Evolutionary conservation across 2,329 filamentous ascomycete genomes (phyloP).

Genomic region (Zasmidium citrigriseum): DNA sequence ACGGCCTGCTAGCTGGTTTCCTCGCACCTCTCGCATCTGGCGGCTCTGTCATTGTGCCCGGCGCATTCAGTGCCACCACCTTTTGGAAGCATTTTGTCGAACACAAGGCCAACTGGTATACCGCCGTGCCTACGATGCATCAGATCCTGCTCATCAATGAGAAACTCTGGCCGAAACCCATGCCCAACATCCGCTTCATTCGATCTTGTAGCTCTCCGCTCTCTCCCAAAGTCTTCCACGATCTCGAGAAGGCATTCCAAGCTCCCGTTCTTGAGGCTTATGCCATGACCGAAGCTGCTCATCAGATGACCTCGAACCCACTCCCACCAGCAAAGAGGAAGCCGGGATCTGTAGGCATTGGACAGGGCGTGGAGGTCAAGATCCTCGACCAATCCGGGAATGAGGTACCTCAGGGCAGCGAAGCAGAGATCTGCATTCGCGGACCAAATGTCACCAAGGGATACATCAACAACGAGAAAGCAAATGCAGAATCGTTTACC

Average conservation of each 20-base stretch:
- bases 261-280: constrained; percentile 87
- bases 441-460: constrained; percentile 83
- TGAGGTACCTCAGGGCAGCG: constrained; percentile 66
- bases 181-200: constrained; percentile 79
- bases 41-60: constrained; percentile 76
- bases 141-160: constrained; percentile 80
- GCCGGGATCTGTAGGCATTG: constrained; percentile 79
- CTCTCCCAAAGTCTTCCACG: constrained; percentile 77
- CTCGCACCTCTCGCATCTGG: constrained; percentile 74
- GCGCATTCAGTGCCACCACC: constrained; percentile 76
- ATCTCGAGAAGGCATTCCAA: constrained; percentile 72
- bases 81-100: constrained; percentile 79
- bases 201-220: constrained; percentile 83
- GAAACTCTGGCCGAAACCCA: constrained; percentile 58
- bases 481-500: constrained; percentile 74
- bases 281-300: constrained; percentile 88
- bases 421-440: constrained; percentile 80
- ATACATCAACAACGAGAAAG: constrained; percentile 79
- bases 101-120: constrained; percentile 85
- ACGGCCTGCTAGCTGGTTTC: constrained; percentile 81
- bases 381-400: constrained; percentile 72
- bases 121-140: constrained; percentile 89
- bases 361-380: constrained; percentile 78
- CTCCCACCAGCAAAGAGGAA: constrained; percentile 68
- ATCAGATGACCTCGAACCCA: constrained; percentile 75